These are phyloP conservation scores for Phaeodactylum tricornutum DNA, from an alignment of 108 stramenopile genomes.

Conservation along the genomic window DNA sequence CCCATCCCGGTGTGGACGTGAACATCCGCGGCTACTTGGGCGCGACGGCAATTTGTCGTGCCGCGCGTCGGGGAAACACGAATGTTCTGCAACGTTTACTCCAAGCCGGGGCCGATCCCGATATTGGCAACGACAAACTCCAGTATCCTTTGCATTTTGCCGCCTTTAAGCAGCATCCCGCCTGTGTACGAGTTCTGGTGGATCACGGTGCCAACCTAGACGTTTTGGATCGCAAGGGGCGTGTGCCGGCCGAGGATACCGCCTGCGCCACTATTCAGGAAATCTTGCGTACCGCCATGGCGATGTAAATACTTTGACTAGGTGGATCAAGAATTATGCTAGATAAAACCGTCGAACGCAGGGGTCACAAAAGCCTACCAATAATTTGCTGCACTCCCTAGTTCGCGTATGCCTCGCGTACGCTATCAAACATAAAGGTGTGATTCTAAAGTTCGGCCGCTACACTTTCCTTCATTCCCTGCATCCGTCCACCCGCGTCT, in stretches of 20 bases:
- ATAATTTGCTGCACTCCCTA: too few species aligned
- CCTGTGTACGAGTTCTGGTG: constrained; percentile 19
- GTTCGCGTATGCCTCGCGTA: too few species aligned
- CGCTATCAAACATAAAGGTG: too few species aligned
- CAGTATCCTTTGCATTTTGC: constrained; percentile 57
- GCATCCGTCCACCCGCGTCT: constrained; percentile 65
- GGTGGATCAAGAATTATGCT: too few species aligned
- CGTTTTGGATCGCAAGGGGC: constrained; percentile 42
- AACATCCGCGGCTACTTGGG: constrained; percentile 33
- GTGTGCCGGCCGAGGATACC: constrained; percentile 40
- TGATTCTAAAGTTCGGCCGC: too few species aligned
- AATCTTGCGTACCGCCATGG: not conserved
- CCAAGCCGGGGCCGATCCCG: not conserved
- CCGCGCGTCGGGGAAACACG: constrained; percentile 26
- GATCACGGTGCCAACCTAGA: constrained; percentile 18
- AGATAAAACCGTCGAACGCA: too few species aligned
- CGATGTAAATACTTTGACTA: not conserved
- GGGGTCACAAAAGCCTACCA: too few species aligned
- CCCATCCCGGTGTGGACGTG: too few species aligned
- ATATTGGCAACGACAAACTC: constrained; percentile 38
- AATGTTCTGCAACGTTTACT: constrained; percentile 8
- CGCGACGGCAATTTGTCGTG: constrained; percentile 28
- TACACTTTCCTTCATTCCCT: constrained; percentile 66
- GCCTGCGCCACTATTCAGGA: not conserved
- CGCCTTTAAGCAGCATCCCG: constrained; percentile 28